Conservation (phyloP, 805 yeast species). For the Kodamaea kakaduensis region DNA sequence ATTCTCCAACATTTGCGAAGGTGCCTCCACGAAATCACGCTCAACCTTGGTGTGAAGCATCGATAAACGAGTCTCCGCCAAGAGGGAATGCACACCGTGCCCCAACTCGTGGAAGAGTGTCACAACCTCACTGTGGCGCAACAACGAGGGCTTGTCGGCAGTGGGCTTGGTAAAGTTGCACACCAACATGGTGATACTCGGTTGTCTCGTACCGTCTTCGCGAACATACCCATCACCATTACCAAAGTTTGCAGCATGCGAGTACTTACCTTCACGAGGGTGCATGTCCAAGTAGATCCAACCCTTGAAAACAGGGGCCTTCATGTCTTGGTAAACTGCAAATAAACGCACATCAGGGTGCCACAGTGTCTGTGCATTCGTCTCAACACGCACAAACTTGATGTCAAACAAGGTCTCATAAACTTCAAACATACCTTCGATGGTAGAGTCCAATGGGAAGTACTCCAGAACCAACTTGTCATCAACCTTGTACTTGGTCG, state of each 20-base stretch:
- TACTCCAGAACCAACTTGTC: slow-evolving; percentile 68
- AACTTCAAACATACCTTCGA: slow-evolving; percentile 63
- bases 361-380: slow-evolving; percentile 50
- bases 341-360: slow-evolving; percentile 73
- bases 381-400: slow-evolving; percentile 54
- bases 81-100: slow-evolving; percentile 78
- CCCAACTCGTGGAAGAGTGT: slow-evolving; percentile 90
- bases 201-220: slow-evolving; percentile 45
- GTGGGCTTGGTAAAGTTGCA: slow-evolving; percentile 82
- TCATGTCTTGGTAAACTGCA: slow-evolving; percentile 63
- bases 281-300: slow-evolving; percentile 78
- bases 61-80: slow-evolving; percentile 61
- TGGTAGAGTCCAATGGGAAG: slow-evolving; percentile 69
- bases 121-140: slow-evolving; percentile 73
- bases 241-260: slow-evolving; percentile 84
- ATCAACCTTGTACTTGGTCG: slow-evolving; percentile 68
- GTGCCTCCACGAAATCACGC: slow-evolving; percentile 88
- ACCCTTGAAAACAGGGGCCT: slow-evolving; percentile 51
- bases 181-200: slow-evolving; percentile 74
- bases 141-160: slow-evolving; percentile 62
- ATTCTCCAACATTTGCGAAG: slow-evolving; percentile 84
- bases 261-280: slow-evolving; percentile 83
- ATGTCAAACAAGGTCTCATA: slow-evolving; percentile 68
- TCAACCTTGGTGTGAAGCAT: slow-evolving; percentile 71
- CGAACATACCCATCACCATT: slow-evolving; percentile 55